Conservation (phyloP, 108 stramenopile species). For the Fistulifera pelliculosa region DNA sequence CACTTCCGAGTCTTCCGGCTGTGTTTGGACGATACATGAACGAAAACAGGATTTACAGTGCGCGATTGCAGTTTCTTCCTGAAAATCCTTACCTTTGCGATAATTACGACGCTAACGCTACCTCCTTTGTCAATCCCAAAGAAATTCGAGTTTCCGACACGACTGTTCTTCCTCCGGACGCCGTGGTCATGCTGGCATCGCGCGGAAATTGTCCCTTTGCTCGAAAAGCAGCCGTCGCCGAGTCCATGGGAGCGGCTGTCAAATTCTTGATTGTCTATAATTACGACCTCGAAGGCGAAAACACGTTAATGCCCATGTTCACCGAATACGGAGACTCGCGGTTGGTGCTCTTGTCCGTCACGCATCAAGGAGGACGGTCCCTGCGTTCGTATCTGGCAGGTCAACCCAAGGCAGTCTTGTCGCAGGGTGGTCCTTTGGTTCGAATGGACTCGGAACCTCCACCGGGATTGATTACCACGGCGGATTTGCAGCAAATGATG, state of each 20-base stretch:
- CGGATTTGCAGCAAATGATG: constrained; percentile 7
- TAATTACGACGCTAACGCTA: not conserved
- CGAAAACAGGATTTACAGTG: not conserved
- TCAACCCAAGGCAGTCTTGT: not conserved
- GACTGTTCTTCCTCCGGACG: not conserved
- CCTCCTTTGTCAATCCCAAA: not conserved
- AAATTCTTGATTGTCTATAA: constrained; percentile 11
- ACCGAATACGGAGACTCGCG: constrained; percentile 12
- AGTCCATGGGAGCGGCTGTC: constrained; percentile 1
- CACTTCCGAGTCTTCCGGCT: constrained; percentile 6
- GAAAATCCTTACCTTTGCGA: constrained; percentile 10
- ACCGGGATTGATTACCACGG: constrained; percentile 2
- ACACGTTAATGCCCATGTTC: constrained; percentile 11
- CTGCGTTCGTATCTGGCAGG: constrained; percentile 2
- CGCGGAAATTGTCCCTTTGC: constrained; percentile 10
- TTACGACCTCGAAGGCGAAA: constrained; percentile 7
- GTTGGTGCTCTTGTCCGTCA: not conserved
- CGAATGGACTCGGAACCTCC: constrained; percentile 5
- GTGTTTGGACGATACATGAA: constrained; percentile 5
- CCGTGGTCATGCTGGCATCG: constrained; percentile 6
- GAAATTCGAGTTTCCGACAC: not conserved
- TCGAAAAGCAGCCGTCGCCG: constrained; percentile 5
- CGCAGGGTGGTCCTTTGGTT: constrained; percentile 2
- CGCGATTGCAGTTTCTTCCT: constrained; percentile 7
- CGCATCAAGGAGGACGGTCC: constrained; percentile 6